Base-by-base conservation (phyloP, 2,329 filamentous ascomycete species). In the Atkinsonella texensis region DNA sequence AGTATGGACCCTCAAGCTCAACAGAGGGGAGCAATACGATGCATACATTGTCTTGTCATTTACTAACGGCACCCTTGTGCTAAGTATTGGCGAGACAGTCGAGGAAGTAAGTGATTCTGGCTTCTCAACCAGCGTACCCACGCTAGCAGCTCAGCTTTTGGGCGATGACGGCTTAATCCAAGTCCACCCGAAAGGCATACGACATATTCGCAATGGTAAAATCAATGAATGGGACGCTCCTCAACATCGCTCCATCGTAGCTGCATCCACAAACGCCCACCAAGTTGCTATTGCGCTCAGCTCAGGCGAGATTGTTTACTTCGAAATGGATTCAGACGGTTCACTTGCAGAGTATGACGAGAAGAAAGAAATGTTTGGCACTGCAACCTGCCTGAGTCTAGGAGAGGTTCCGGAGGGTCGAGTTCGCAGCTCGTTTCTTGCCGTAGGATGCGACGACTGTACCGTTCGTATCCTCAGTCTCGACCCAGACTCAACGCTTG, bases 31-130 rank as follows among this genome's bases (percentile, higher is more conserved):
- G 59, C 81, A 91, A 59, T 95, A 84, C 57, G 91, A 98, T 68
- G 85, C 89, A 0, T 96, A 97, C 63, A 95, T 98, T 54, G 81
- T 98, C n/a, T 76, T 99, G 5, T 95, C 89, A 2, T 93, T 95
- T 62, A 83, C 84, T 40, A 94, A 94, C 59, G 86, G 83, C 32
- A 98, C 93, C 0, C 75, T 97, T 12, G 90, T 97, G 1, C 74
- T 98, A 15, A 94, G 89, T 62, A 96, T 98, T 57, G 93, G 91
- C 4, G 93, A 98, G 65, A 95, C 90, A 1, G 93, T 98, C 0
- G 90, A 96, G 65, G 89, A 97, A 68, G 89, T 96, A 3, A 89
- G 84, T 8, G 89, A 97, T 63, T 95, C 90, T 10, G 89, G 91
- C 0, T 96, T 99, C 63, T 72, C 97, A 10, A 87, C 88, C 0